Conservation (phyloP, 1,284 basidiomycete genomes). For the Ceratorhiza oryzae-sativae region DNA sequence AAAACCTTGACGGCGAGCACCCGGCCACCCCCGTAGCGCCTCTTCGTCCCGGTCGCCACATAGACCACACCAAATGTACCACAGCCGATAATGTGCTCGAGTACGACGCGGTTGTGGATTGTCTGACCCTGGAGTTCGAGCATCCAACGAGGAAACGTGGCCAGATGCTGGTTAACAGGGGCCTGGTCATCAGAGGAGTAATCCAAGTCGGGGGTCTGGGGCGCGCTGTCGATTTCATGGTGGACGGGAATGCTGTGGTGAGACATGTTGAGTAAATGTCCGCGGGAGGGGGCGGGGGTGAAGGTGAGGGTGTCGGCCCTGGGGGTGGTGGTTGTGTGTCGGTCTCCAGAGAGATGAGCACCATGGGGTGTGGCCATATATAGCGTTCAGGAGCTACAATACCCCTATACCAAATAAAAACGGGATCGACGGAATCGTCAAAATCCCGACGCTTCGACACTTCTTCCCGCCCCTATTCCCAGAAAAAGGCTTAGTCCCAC, state of each 20-base stretch:
- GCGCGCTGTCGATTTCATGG: constrained; percentile 4
- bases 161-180: too few species aligned
- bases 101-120: constrained; percentile 65
- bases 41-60: constrained; percentile 71
- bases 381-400: neutral
- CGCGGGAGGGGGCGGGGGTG: constrained; percentile 6
- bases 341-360: neutral
- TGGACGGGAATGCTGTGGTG: neutral
- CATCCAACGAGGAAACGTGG: constrained; percentile 20
- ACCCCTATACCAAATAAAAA: neutral
- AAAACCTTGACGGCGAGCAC: constrained; percentile 88
- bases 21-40: constrained; percentile 53
- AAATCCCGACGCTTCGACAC: neutral
- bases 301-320: constrained; percentile 6
- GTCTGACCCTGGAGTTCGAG: constrained; percentile 17
- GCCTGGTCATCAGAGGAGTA: constrained; percentile 69
- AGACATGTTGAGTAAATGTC: constrained; percentile 21
- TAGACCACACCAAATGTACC: constrained; percentile 98
- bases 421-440: neutral
- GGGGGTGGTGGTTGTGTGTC: constrained; percentile 22
- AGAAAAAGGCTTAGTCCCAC: neutral
- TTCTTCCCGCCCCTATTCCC: neutral
- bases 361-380: neutral
- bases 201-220: constrained; percentile 10
- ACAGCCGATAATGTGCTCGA: constrained; percentile 88